Evolutionary conservation across 768 basidiomycete species (phyloP).

Genomic region (Xerocomellus dryophilus): DNA sequence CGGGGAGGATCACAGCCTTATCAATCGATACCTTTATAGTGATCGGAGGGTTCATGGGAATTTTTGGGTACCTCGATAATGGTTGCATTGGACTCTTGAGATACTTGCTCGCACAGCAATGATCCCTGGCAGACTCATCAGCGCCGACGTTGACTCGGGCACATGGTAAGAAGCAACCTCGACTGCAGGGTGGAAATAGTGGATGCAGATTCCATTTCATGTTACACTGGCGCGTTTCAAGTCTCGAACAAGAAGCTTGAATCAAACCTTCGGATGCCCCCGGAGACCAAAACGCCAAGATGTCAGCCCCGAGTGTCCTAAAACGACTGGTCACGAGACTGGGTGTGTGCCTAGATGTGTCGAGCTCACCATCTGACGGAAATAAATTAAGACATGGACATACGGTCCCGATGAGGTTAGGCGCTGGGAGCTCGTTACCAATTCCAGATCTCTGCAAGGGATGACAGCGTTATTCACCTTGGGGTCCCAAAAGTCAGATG

Average conservation of each 20-base stretch:
- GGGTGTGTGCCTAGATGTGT: background rate
- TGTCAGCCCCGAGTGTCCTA: no score
- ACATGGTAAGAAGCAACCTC: background rate
- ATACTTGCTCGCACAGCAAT: background rate
- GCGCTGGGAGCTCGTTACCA: no score
- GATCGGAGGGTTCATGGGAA: background rate
- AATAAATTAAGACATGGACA: background rate
- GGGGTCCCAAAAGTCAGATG: no score
- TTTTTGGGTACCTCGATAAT: background rate
- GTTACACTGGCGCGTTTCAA: background rate
- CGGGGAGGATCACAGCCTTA: background rate
- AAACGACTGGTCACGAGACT: no score
- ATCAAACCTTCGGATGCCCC: no score
- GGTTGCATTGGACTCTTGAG: no score
- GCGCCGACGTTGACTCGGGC: background rate
- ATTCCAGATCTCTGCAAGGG: no score
- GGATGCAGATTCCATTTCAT: background rate
- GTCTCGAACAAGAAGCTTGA: no score
- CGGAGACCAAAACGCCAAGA: no score
- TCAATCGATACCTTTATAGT: background rate
- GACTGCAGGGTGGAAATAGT: background rate
- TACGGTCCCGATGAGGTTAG: no score
- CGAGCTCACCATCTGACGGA: background rate
- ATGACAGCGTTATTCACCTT: no score
- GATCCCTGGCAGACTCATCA: background rate